A percentile compares a stretch with the other conserved stretches of the same genome.
phyloP scores from a whole-genome alignment of 2,329 filamentous ascomycete genomes.

The Cytospora piceicola region DNA sequence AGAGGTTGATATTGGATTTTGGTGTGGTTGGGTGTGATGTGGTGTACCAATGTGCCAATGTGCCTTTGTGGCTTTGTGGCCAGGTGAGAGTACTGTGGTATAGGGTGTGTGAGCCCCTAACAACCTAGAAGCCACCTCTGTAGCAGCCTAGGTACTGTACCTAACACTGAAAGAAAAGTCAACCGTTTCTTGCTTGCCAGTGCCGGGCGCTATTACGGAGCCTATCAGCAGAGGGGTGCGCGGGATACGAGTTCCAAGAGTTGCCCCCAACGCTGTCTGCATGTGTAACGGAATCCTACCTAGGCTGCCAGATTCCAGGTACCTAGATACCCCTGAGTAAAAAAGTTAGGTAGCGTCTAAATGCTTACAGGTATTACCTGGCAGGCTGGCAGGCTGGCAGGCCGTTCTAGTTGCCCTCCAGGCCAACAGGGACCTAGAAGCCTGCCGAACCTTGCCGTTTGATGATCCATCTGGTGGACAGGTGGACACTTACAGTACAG shows the following conservation, averaged over 20 bases:
- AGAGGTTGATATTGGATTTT: constrained; percentile 1
- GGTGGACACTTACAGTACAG: too few species aligned
- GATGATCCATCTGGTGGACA: too few species aligned
- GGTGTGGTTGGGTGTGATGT: too few species aligned
- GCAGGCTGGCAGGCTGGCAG: background rate
- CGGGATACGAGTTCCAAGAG: background rate
- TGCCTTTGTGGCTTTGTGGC: background rate
- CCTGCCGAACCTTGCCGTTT: background rate
- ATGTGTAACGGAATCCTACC: background rate
- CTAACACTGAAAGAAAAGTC: too few species aligned
- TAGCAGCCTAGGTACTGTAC: too few species aligned
- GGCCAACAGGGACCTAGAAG: background rate
- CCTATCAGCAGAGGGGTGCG: background rate
- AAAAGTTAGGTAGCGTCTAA: too few species aligned
- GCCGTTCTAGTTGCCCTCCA: background rate
- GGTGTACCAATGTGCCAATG: too few species aligned
- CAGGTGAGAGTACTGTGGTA: background rate
- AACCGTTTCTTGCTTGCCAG: too few species aligned
- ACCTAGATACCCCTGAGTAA: too few species aligned
- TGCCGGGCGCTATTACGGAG: too few species aligned
- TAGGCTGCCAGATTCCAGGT: background rate
- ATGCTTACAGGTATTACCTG: background rate
- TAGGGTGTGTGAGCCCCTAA: background rate
- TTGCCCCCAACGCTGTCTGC: background rate
- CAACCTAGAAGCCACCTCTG: too few species aligned